Evolutionary conservation across 441 rosid species (phyloP).

Genomic region (Kokia cookei): DNA sequence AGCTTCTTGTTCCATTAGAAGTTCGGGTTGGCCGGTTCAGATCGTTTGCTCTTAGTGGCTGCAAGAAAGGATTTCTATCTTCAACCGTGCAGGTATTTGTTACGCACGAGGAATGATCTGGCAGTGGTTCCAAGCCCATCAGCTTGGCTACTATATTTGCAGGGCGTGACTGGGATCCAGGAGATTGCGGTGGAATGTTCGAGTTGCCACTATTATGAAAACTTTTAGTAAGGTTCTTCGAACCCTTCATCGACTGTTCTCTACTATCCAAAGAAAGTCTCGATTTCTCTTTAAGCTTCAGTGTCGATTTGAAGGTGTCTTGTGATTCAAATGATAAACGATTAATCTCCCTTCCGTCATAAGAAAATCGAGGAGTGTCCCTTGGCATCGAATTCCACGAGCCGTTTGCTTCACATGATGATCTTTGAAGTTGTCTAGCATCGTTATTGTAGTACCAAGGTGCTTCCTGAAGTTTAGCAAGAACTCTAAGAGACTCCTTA

Average conservation of each 20-base stretch:
- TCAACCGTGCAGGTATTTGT: conserved; percentile 27
- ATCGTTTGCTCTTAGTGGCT: conserved; percentile 30
- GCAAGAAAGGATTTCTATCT: conserved; percentile 34
- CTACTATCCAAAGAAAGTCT: conserved; percentile 72
- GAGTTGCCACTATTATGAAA: conserved; percentile 22
- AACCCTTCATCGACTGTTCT: conserved; percentile 40
- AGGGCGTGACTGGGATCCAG: conserved; percentile 56
- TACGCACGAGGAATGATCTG: conserved; percentile 46
- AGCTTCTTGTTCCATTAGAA: conserved; percentile 46
- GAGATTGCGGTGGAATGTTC: conserved; percentile 23
- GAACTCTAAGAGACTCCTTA: conserved; percentile 59
- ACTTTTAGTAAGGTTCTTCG: conserved; percentile 29
- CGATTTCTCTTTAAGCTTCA: conserved; percentile 69
- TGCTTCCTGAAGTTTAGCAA: conserved; percentile 56
- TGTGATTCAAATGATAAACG: conserved; percentile 61
- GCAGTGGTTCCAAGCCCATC: conserved; percentile 94
- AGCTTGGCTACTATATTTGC: conserved; percentile 88
- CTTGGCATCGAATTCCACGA: conserved; percentile 27
- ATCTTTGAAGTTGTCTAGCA: conserved; percentile 35
- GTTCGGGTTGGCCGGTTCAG: conserved; percentile 33
- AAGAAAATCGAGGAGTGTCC: conserved; percentile 61
- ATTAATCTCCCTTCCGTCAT: conserved; percentile 49
- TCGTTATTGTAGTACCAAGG: conserved; percentile 50
- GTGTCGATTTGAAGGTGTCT: conserved; percentile 45
- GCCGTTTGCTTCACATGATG: conserved; percentile 28